Base-by-base conservation (phyloP, 805 yeast genomes). In the Starmerella powellii region DNA sequence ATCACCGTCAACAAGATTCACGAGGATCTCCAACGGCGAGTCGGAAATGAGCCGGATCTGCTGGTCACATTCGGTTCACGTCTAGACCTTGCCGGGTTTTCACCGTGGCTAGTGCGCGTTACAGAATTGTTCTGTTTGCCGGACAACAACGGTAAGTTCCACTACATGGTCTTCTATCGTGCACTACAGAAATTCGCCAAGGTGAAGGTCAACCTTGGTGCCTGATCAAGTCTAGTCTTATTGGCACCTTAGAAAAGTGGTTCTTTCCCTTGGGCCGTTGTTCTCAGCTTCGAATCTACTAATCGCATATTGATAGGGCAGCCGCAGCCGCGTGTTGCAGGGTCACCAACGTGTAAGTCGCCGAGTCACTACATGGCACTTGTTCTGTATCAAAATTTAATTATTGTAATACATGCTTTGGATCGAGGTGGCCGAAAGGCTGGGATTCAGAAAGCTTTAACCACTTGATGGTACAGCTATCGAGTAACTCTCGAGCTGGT, bases 41-140 rank as follows among this genome's bases (percentile, higher is more conserved):
- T 86, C 13, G 91, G 95, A 1, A 70, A 69, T n/a, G 98, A 91
- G 59, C 97, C 98, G 0, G 98, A 91, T 58, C 69, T 91, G 49
- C 66, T 91, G 37, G 67, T 91, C 24, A 64, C 82, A 40, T 91
- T 88, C 59, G 85, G 85, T 17, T 94, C 96, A n/a, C 68, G 70
- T 11, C 67, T 91, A 49, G 94, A 86, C 58, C 70, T 91, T 38
- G 94, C 86, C 61, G 96, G 94, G 15, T 91, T 78, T 60, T 97
- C 97, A 17, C 98, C 98, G 23, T 91, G 98, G 98, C 97, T 88
- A 57, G 74, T 85, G 28, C 73, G 98, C 48, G 71, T 93, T 40
- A 74, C 86, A 6, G 98, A 91, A 58, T 75, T 91, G 56, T 87
- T 78, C 63, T 82, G 93, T 83, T 88, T 85, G 56, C 80, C 80